phyloP scores from a whole-genome alignment of 2,329 filamentous ascomycete genomes.

The Cladosporium oxysporum region DNA sequence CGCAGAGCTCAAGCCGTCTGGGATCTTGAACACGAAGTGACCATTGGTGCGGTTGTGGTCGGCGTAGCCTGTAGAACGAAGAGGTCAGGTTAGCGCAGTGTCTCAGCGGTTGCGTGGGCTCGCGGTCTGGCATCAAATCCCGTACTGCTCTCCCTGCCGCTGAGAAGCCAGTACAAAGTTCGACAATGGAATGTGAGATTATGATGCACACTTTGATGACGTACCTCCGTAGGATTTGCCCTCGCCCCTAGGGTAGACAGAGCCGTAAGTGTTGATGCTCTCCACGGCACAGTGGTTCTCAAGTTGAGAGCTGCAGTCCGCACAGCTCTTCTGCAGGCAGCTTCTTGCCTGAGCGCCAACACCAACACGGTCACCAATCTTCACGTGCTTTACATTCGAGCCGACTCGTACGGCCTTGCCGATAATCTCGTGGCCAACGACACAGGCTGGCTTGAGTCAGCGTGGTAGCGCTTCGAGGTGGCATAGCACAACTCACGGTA shows the following conservation, averaged over 20 bases:
- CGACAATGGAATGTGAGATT: no score
- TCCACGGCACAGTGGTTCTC: constrained; percentile 42
- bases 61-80: constrained; percentile 45
- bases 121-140: no score
- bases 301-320: constrained; percentile 51
- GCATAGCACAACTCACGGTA: constrained; percentile 28
- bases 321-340: constrained; percentile 52
- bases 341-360: constrained; percentile 53
- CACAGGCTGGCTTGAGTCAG: constrained; percentile 21
- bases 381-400: constrained; percentile 36
- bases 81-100: no score
- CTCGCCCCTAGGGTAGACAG: constrained; percentile 33
- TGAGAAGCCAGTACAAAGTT: no score
- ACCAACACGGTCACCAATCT: constrained; percentile 47
- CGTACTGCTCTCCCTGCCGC: no score
- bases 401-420: constrained; percentile 39
- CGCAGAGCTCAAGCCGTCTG: constrained; percentile 49
- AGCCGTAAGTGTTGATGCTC: constrained; percentile 35
- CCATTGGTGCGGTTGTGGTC: constrained; percentile 49
- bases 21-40: constrained; percentile 63
- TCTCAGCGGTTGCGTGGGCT: no score
- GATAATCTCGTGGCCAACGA: constrained; percentile 41
- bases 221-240: constrained; percentile 60
- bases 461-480: not conserved
- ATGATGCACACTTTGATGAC: no score